Evolutionary conservation across 2,329 filamentous ascomycete species (phyloP), one percentile per base, ranked within the genome.

Genomic region (Davidsoniella australis): DNA sequence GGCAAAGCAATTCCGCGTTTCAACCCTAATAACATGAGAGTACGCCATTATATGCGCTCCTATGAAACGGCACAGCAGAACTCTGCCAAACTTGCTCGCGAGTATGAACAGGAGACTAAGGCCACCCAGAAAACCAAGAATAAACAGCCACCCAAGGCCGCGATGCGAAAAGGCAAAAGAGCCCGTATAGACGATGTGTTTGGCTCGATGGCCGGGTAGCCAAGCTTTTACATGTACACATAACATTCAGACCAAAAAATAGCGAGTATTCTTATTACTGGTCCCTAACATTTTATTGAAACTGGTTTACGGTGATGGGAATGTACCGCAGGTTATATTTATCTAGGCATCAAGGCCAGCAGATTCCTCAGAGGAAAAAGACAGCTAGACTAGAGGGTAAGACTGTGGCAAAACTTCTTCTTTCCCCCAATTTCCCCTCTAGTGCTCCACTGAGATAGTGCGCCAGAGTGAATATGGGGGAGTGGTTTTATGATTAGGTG

Each of bases 341-440:
- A 61, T 63, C 62, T 56, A 56, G 36, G 51, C 54, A 43, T 54
- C 54, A 55, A 41, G 45, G 49, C 49, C 48, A 41, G 43, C 20
- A 33, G 36, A 29, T 23, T 23, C 29, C 44, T 24, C 41, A 39
- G 23, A 33, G 46, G 37, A 53, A 37, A 46, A 40, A 41, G 46
- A 57, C 58, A 57, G 56, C 58, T 63, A 64, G 64, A 61, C 59
- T 65, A 69, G 63, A 69, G 63, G 68, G 69, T 70, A 71, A 72
- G 68, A 64, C 63, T 43, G 47, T 54, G 51, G 51, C 50, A 50
- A 48, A 50, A 46, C 48, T 50, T 53, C 47, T 53, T 79, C 77
- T 82, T 59, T 77, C 77, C 76, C 76, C 71, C 76, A 73, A 67
- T 81, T 82, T 82, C 78, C 78, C 78, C 76, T 81, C 78, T 72